Percentiles rank a stretch among this genome's conserved stretches.
Conservation (phyloP, 208 protist genomes). For the Trypanosoma rangeli region DNA sequence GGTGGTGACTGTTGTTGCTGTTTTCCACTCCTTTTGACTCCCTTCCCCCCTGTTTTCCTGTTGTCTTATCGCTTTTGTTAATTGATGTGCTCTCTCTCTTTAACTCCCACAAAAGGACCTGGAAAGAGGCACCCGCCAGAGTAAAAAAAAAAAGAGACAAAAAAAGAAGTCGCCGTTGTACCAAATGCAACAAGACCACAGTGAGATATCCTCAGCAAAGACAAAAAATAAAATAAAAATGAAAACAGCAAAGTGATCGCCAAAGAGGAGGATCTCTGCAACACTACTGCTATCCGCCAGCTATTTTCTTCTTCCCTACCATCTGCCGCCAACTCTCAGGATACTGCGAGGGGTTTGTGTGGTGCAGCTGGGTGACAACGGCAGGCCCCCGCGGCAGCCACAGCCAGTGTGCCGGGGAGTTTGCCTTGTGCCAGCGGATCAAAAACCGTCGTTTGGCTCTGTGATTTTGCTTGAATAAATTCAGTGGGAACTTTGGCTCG, state of each 20-base stretch:
- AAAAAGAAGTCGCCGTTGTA: too few species aligned
- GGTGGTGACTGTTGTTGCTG: too few species aligned
- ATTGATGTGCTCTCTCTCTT: too few species aligned
- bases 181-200: too few species aligned
- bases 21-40: too few species aligned
- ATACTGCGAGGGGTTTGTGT: slow-evolving; percentile 59
- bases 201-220: too few species aligned
- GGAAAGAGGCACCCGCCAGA: too few species aligned
- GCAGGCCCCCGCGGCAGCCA: slow-evolving; percentile 79
- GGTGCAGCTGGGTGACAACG: slow-evolving; percentile 62
- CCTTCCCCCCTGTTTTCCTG: too few species aligned
- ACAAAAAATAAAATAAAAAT: neutral
- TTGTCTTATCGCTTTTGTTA: too few species aligned
- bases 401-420: slow-evolving; percentile 82
- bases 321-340: slow-evolving; percentile 82
- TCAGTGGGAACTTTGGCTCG: slow-evolving; percentile 88
- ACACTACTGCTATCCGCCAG: neutral
- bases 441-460: slow-evolving; percentile 79
- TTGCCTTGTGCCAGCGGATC: slow-evolving; percentile 91
- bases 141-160: too few species aligned
- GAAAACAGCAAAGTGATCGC: slow-evolving; percentile 11
- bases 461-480: slow-evolving; percentile 91
- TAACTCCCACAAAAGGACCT: too few species aligned
- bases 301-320: slow-evolving; percentile 25
- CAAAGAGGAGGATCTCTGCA: slow-evolving; percentile 5